Base-by-base conservation (phyloP, 805 yeast species). In the Lipomyces kockii region DNA sequence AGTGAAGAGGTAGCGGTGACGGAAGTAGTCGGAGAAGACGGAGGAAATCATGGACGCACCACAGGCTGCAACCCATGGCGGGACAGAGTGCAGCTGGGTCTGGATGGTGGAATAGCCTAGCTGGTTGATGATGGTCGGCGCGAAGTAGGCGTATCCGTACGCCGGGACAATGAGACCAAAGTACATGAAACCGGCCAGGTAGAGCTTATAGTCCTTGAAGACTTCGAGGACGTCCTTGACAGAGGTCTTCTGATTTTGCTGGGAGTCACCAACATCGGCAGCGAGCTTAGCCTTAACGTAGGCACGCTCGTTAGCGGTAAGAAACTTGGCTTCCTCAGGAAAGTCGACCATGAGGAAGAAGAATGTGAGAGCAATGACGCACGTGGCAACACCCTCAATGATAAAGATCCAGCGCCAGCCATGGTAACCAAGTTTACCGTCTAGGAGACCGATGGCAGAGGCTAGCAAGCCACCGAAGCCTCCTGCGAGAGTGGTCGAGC, bases 31-130 rank as follows among this genome's bases (percentile, higher is more conserved):
- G 0, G 95, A 88, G 65, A 82, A 69, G 66, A 82, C 79, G 0
- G 97, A 94, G n/a, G 84, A 70, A 3, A 85, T 73, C 78, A 88
- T 87, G 56, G 88, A 84, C 43, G 84, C 80, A 5, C 89, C 92
- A 74, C 91, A 89, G 0, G 97, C 90, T 35, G 83, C 80, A 54
- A 90, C 81, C 93, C 96, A 92, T 25, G 97, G 96, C 72, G 91
- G 92, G 60, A 92, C 90, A 0, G 97, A 89, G 79, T 88, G 88
- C 64, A 89, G 84, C 77, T 92, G 92, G 9, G 96, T 94, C 64
- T 84, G 81, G 73, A 87, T 89, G 2, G 91, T 87, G 1, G 91
- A 83, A 80, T 88, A 83, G 25, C 89, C 89, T 80, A 89, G 80
- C 53, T 83, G 78, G 62, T 80, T 80, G 75, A 89, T 87, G 75